Conservation (phyloP, 768 basidiomycete genomes). For the Pholiota molesta region DNA sequence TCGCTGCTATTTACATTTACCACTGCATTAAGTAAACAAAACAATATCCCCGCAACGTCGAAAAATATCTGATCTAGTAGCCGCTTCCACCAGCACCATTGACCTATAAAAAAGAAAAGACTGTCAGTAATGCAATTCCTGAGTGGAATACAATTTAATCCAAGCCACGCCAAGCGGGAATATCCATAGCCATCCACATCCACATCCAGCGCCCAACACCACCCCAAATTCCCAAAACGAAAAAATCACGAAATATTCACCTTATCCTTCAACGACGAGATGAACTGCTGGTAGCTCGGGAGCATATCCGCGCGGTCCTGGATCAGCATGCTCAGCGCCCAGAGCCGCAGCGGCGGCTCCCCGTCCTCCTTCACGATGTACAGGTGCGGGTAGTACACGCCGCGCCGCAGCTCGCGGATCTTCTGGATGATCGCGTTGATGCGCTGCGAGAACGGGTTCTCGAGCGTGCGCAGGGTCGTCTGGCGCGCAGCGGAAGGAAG, state of each 20-base stretch:
- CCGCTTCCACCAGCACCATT: conserved; percentile 28
- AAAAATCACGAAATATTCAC: conserved; percentile 41
- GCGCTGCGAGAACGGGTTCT: conserved; percentile 95
- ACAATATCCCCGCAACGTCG: too few relatives aligned
- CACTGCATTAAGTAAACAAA: too few relatives aligned
- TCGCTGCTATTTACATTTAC: not conserved
- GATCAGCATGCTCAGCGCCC: conserved; percentile 93
- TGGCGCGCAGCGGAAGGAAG: conserved; percentile 29
- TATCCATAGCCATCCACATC: conserved; percentile 5
- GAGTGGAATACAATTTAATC: not conserved
- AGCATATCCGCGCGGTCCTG: conserved; percentile 95
- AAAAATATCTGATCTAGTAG: conserved; percentile 12
- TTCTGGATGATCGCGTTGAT: conserved; percentile 94
- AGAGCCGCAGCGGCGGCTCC: conserved; percentile 90
- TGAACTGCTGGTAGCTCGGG: conserved; percentile 96
- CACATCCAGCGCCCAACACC: not conserved
- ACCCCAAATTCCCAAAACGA: not conserved
- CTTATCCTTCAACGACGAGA: conserved; percentile 90
- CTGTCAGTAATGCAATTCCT: conserved; percentile 9
- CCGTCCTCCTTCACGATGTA: conserved; percentile 99
- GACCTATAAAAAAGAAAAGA: conserved; percentile 22
- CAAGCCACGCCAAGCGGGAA: conserved; percentile 3
- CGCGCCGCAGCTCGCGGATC: conserved; percentile 90
- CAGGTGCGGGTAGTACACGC: conserved; percentile 90
- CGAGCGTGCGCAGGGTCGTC: conserved; percentile 88